Conservation (phyloP, 208 protist species). For the Crithidia sp. region DNA sequence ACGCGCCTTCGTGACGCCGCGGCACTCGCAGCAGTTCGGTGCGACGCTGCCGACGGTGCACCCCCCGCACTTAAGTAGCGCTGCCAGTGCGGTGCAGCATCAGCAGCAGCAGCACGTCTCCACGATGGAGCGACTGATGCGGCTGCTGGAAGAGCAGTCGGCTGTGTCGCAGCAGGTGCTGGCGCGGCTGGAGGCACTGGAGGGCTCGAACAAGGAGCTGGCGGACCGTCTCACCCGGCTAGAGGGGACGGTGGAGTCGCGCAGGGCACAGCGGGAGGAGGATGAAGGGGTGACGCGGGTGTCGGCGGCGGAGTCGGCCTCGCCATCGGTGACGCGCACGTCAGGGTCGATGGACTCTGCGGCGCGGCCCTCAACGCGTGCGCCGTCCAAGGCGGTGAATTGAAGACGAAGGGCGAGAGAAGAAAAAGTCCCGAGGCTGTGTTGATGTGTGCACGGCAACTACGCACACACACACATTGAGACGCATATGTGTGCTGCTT, state of each 20-base stretch:
- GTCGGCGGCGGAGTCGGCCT: constrained; percentile 18
- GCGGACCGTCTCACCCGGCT: constrained; percentile 18
- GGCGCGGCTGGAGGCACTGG: constrained; percentile 23
- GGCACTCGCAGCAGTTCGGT: constrained; percentile 20
- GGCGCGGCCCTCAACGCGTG: constrained; percentile 20
- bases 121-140: constrained; percentile 21
- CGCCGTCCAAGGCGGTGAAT: constrained; percentile 35
- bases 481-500: no score
- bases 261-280: background rate
- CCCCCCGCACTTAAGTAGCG: background rate
- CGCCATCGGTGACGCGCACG: constrained; percentile 26
- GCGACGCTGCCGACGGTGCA: background rate
- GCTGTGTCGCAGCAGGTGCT: constrained; percentile 23
- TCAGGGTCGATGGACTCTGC: constrained; percentile 27
- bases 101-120: background rate
- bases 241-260: constrained; percentile 3
- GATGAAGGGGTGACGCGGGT: constrained; percentile 2
- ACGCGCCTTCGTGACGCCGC: constrained; percentile 4
- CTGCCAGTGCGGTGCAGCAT: background rate
- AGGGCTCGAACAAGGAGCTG: constrained; percentile 22
- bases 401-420: background rate
- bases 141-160: constrained; percentile 32
- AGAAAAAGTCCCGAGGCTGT: no score
- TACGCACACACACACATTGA: no score
- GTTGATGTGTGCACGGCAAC: no score